phyloP scores from a whole-genome alignment of 345 rosid species.

The Eucalyptus melliodora region DNA sequence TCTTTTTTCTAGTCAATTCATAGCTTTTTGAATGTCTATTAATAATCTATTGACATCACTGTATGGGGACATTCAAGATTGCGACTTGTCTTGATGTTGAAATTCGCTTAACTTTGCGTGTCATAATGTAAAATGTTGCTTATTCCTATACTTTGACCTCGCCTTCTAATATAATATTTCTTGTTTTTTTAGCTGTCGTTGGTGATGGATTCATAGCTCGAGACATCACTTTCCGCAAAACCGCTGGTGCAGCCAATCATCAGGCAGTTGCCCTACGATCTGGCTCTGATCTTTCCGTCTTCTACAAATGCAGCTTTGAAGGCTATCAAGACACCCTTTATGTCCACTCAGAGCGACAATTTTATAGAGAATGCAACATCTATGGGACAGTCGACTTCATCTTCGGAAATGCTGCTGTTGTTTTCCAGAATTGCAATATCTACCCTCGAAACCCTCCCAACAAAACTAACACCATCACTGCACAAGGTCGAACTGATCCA shows the following conservation, averaged over 20 bases:
- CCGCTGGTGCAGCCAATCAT: constrained; percentile 43
- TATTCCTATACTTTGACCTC: too few relatives aligned
- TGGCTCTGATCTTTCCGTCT: constrained; percentile 56
- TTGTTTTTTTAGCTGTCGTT: constrained; percentile 28
- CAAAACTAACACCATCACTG: constrained; percentile 27
- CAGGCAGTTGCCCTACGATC: constrained; percentile 71
- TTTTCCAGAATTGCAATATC: constrained; percentile 38
- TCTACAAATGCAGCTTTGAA: constrained; percentile 48
- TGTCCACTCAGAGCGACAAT: constrained; percentile 43
- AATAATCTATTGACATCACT: too few relatives aligned
- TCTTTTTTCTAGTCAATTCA: too few relatives aligned
- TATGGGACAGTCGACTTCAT: constrained; percentile 56
- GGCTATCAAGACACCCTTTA: constrained; percentile 60
- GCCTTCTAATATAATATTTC: not conserved
- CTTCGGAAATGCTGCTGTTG: constrained; percentile 53
- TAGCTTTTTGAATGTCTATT: not conserved
- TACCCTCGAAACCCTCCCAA: constrained; percentile 25
- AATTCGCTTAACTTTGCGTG: not conserved
- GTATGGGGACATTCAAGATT: not conserved
- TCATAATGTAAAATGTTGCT: not conserved
- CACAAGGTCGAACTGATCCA: constrained; percentile 41
- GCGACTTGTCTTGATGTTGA: not conserved
- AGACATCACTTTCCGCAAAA: constrained; percentile 58
- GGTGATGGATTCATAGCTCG: constrained; percentile 54
- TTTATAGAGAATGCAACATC: constrained; percentile 45